Percentiles rank a stretch among this genome's conserved stretches.
phyloP scores from a whole-genome alignment of 2,329 filamentous ascomycete species.

The Fusarium devonianum region DNA sequence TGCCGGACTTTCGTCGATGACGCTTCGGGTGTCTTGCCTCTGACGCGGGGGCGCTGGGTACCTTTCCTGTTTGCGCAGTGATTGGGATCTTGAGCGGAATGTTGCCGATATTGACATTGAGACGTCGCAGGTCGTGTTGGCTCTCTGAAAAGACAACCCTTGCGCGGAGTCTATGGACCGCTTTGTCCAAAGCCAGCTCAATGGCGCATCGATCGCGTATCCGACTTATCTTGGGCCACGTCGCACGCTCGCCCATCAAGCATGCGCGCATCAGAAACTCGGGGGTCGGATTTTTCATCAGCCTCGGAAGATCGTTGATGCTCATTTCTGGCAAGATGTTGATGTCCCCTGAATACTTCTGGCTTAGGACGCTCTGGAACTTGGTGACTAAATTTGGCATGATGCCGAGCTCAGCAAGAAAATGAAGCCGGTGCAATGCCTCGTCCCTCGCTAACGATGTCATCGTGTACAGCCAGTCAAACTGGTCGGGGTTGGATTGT shows the following conservation, averaged over 20 bases:
- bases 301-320: constrained; percentile 74
- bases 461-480: constrained; percentile 70
- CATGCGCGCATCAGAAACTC: constrained; percentile 87
- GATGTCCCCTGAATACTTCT: constrained; percentile 94
- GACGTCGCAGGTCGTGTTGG: constrained; percentile 64
- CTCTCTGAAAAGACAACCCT: constrained; percentile 73
- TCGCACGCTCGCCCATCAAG: constrained; percentile 81
- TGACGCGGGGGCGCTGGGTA: constrained; percentile 26
- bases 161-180: constrained; percentile 72
- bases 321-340: constrained; percentile 87
- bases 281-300: constrained; percentile 82
- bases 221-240: constrained; percentile 88
- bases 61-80: constrained; percentile 20
- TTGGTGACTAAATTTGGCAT: constrained; percentile 83
- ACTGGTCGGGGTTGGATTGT: constrained; percentile 47
- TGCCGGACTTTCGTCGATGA: constrained; percentile 58
- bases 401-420: constrained; percentile 80
- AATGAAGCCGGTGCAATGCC: constrained; percentile 79
- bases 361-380: constrained; percentile 79
- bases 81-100: constrained; percentile 36
- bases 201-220: constrained; percentile 89
- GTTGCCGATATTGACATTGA: constrained; percentile 46
- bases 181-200: constrained; percentile 81
- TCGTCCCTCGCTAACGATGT: constrained; percentile 81
- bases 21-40: constrained; percentile 46